Conservation (phyloP, 2,329 filamentous ascomycete genomes). For the Colletotrichum spaethianum region DNA sequence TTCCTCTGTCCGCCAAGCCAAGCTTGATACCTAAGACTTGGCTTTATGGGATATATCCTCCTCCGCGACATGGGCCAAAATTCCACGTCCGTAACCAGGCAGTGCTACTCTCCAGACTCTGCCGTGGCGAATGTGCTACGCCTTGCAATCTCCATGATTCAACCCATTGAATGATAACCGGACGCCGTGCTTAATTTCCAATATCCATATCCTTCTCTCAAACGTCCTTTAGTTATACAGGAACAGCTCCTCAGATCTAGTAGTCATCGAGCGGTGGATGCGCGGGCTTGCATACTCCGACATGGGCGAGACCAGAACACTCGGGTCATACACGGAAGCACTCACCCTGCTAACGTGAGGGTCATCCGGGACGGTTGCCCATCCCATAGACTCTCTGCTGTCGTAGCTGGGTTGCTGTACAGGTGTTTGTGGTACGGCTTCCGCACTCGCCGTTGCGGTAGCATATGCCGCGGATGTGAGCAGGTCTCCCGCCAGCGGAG, state of each 20-base stretch:
- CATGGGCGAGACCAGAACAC: slow-evolving; percentile 55
- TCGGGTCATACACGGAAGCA: slow-evolving; percentile 27
- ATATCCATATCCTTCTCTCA: not conserved
- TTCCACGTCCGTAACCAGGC: slow-evolving; percentile 9
- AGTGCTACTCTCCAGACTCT: not conserved
- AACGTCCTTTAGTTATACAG: slow-evolving; percentile 37
- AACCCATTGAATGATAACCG: not conserved
- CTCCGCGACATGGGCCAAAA: not conserved
- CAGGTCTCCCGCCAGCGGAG: slow-evolving; percentile 45
- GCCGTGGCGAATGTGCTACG: not conserved
- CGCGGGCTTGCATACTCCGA: slow-evolving; percentile 48
- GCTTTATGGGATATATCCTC: slow-evolving; percentile 39
- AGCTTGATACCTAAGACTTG: not conserved
- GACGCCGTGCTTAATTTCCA: slow-evolving; percentile 5
- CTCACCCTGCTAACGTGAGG: slow-evolving; percentile 35
- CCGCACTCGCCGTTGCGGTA: slow-evolving; percentile 6
- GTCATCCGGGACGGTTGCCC: slow-evolving; percentile 44
- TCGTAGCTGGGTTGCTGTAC: slow-evolving; percentile 2
- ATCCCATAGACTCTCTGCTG: slow-evolving; percentile 46
- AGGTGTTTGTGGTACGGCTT: slow-evolving; percentile 14
- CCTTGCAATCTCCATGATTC: not conserved
- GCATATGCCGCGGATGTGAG: slow-evolving; percentile 41
- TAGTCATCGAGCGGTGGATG: slow-evolving; percentile 55
- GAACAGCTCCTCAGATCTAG: slow-evolving; percentile 59
- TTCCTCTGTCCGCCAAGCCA: not conserved